These are phyloP conservation scores for Penstemon eatonii DNA, from an alignment of 257 asterid species.

Conservation along the genomic window DNA sequence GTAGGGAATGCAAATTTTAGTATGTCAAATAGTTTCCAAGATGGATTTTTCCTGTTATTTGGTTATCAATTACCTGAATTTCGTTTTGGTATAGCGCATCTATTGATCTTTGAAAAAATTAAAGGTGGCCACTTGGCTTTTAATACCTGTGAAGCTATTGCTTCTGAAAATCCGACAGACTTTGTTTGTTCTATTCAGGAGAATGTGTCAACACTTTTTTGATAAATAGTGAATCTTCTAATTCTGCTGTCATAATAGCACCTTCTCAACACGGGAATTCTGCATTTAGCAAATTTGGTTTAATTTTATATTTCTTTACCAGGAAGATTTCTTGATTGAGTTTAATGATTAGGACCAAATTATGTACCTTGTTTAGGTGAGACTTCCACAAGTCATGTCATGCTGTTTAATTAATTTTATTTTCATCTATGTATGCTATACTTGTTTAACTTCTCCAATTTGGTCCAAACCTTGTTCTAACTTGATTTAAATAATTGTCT, in stretches of 20 bases:
- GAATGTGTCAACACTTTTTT: not conserved
- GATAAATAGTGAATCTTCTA: conserved; percentile 2
- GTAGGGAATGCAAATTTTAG: no score
- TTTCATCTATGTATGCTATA: not conserved
- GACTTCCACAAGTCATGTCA: conserved; percentile 6
- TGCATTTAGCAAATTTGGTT: not conserved
- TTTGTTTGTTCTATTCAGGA: not conserved
- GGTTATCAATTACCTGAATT: not conserved
- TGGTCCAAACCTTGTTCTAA: not conserved
- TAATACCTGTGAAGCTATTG: not conserved
- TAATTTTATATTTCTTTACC: not conserved
- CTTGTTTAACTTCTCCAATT: not conserved
- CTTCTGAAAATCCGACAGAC: not conserved
- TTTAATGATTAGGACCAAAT: not conserved
- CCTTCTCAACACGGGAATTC: not conserved
- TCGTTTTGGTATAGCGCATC: not conserved
- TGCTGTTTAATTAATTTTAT: conserved; percentile 5
- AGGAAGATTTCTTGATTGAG: conserved; percentile 4
- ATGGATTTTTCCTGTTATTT: not conserved
- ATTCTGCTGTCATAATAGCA: not conserved
- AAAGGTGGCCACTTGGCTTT: not conserved
- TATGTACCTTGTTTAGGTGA: not conserved
- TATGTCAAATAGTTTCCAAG: not conserved
- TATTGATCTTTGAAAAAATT: not conserved
- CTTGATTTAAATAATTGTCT: not conserved